phyloP scores from a whole-genome alignment of 1,284 basidiomycete genomes.

The Wolfiporia cocos region DNA sequence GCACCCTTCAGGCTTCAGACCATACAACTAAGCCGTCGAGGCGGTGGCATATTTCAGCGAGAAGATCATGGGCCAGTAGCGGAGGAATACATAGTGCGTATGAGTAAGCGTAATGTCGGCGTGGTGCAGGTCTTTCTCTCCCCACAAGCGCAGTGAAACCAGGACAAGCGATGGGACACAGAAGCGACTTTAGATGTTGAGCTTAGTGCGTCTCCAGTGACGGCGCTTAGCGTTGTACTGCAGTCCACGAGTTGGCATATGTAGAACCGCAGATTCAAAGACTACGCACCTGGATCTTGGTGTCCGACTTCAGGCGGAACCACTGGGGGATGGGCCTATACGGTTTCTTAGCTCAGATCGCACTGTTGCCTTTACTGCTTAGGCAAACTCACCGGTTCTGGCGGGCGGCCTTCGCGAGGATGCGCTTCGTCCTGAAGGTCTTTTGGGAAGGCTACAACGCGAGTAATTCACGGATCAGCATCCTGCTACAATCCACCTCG shows the following conservation, averaged over 20 bases:
- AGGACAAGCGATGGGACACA: slow-evolving; percentile 6
- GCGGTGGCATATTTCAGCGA: slow-evolving; percentile 22
- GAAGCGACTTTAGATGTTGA: slow-evolving; percentile 69
- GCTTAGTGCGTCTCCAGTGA: slow-evolving; percentile 93
- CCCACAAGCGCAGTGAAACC: slow-evolving; percentile 11
- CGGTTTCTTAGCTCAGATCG: slow-evolving; percentile 6
- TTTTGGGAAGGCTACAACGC: slow-evolving; percentile 88
- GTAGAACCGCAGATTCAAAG: not conserved
- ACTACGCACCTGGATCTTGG: slow-evolving; percentile 83
- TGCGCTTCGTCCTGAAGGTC: slow-evolving; percentile 94
- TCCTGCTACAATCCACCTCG: not conserved
- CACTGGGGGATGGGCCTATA: slow-evolving; percentile 91
- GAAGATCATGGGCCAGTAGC: slow-evolving; percentile 20
- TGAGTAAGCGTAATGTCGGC: slow-evolving; percentile 12
- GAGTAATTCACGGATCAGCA: not conserved
- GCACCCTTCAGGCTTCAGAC: too few species aligned
- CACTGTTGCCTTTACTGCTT: not conserved
- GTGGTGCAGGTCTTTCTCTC: slow-evolving; percentile 12
- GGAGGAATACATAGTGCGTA: slow-evolving; percentile 24
- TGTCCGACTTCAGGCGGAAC: slow-evolving; percentile 97
- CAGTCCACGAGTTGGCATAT: not conserved
- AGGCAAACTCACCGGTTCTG: slow-evolving; percentile 81
- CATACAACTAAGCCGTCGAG: too few species aligned
- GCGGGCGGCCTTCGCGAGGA: slow-evolving; percentile 91
- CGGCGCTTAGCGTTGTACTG: slow-evolving; percentile 92